phyloP scores from a whole-genome alignment of 1,284 basidiomycete genomes.

The Ceratobasidium sp. region DNA sequence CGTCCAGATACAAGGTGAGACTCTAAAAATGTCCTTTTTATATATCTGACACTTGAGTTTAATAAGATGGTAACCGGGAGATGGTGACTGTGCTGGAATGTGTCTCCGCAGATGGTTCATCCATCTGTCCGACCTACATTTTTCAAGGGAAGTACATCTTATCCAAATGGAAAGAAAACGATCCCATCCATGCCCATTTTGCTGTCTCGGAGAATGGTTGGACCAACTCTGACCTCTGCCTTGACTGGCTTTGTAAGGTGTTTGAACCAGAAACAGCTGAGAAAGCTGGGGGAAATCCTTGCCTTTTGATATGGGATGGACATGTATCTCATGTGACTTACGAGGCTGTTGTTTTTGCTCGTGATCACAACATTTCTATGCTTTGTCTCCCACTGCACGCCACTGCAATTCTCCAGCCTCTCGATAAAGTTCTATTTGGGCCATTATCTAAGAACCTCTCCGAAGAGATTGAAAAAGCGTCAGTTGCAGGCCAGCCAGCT shows the following conservation, averaged over 20 bases:
- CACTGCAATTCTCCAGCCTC: conserved; percentile 57
- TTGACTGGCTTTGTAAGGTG: conserved; percentile 53
- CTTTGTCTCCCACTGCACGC: conserved; percentile 57
- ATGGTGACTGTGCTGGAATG: background rate
- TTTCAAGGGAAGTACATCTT: background rate
- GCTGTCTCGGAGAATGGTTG: conserved; percentile 56
- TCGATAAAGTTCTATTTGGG: conserved; percentile 57
- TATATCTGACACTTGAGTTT: too few relatives aligned
- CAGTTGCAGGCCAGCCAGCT: background rate
- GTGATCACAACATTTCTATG: conserved; percentile 52
- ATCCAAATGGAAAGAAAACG: background rate
- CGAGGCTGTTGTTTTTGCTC: conserved; percentile 48
- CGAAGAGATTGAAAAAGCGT: background rate
- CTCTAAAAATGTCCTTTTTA: too few relatives aligned
- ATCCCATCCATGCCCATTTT: conserved; percentile 38
- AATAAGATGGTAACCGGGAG: too few relatives aligned
- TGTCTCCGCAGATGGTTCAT: background rate
- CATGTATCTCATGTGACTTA: conserved; percentile 37
- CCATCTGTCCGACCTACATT: conserved; percentile 4
- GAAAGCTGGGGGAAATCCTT: background rate
- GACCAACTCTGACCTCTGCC: conserved; percentile 55
- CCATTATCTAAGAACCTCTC: conserved; percentile 41
- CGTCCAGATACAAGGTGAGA: background rate
- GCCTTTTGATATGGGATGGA: conserved; percentile 33
- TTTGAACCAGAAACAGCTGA: conserved; percentile 54